phyloP scores from a whole-genome alignment of 306 rosid genomes.

The Lathyrus tuberosus region DNA sequence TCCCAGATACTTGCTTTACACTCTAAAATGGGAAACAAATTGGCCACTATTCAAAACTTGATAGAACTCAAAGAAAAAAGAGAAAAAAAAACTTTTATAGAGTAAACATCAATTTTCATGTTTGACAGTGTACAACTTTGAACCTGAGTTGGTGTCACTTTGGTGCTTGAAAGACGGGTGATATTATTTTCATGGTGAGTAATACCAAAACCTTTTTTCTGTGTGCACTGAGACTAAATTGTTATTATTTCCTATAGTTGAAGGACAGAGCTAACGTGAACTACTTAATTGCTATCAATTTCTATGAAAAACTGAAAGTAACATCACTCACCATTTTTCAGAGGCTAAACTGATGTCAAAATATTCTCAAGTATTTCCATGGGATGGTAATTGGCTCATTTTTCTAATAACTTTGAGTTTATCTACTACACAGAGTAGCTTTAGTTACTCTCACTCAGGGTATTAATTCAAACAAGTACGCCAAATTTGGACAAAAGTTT shows the following conservation, averaged over 20 bases:
- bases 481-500: not conserved
- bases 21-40: conserved; percentile 48
- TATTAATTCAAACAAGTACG: conserved; percentile 26
- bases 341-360: not conserved
- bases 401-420: not conserved
- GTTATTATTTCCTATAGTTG: not conserved
- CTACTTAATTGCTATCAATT: conserved; percentile 13
- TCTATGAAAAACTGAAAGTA: not conserved
- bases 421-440: conserved; percentile 8
- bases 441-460: not conserved
- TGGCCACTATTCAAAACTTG: conserved; percentile 36
- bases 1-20: conserved; percentile 56
- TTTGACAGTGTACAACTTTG: not conserved
- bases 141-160: not conserved
- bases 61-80: not conserved
- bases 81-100: not conserved
- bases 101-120: conserved; percentile 7
- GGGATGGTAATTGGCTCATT: not conserved
- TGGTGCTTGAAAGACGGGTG: conserved; percentile 3
- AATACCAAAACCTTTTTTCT: conserved; percentile 12
- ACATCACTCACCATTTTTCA: not conserved
- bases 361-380: conserved; percentile 1
- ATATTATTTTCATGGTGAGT: conserved; percentile 9
- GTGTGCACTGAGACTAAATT: conserved; percentile 2
- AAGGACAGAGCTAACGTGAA: not conserved